A percentile compares a stretch with the other conserved stretches of the same genome.
phyloP scores from a whole-genome alignment of 2,329 filamentous ascomycete species.

The Thielaviopsis populi region DNA sequence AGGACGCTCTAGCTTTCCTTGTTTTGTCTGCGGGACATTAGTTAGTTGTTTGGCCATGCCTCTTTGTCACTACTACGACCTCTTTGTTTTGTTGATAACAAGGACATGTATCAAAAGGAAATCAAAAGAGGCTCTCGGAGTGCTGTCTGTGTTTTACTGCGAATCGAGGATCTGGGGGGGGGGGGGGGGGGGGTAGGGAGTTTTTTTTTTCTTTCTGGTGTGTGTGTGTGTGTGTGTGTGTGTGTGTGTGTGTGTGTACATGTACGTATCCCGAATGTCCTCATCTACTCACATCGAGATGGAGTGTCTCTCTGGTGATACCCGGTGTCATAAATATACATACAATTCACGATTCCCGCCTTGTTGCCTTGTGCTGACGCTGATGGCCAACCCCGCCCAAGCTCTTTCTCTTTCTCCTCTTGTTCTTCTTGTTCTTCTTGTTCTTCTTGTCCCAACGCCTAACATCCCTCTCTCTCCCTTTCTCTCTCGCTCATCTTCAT shows the following conservation, averaged over 20 bases:
- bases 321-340: not conserved
- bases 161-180: not conserved
- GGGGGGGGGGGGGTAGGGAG: too few species aligned
- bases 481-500: not conserved
- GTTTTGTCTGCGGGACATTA: constrained; percentile 3
- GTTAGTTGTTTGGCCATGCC: not conserved
- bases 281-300: not conserved
- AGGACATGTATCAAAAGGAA: constrained; percentile 9
- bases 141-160: constrained; percentile 7
- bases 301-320: too few species aligned
- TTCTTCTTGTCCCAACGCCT: not conserved
- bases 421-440: not conserved
- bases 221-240: not conserved
- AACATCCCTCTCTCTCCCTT: not conserved
- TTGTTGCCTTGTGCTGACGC: not conserved
- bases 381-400: not conserved
- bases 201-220: not conserved
- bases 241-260: too few species aligned
- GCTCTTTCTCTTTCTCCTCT: too few species aligned
- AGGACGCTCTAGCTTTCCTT: constrained; percentile 27
- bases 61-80: not conserved
- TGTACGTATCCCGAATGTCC: too few species aligned
- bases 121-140: constrained; percentile 7
- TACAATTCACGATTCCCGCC: not conserved
- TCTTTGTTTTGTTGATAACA: not conserved